phyloP scores from a whole-genome alignment of 2,329 filamentous ascomycete species.

The Phialophora macrospora region DNA sequence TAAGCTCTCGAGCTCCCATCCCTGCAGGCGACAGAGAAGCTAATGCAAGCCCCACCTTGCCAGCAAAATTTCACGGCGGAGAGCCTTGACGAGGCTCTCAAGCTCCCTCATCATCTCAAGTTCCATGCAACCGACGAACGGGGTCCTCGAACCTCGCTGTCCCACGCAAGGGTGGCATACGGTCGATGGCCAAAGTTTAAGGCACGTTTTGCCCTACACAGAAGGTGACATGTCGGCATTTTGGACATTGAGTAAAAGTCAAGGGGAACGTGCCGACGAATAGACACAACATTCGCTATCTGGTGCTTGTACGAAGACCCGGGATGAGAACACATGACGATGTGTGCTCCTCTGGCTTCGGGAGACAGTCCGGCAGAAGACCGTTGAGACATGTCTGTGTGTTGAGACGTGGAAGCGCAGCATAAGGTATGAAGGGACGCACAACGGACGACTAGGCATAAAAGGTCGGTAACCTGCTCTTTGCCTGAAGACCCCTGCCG shows the following conservation, averaged over 20 bases:
- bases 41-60: conserved; percentile 3
- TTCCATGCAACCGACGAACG: neutral
- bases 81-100: neutral
- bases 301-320: neutral
- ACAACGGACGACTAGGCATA: neutral
- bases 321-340: neutral
- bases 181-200: neutral
- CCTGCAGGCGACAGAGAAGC: neutral
- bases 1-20: conserved; percentile 9
- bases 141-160: neutral
- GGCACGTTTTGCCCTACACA: conserved; percentile 5
- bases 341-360: neutral
- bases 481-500: neutral
- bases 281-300: conserved; percentile 5
- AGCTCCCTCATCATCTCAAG: neutral
- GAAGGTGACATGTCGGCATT: conserved; percentile 12
- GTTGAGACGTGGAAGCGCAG: neutral
- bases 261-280: conserved; percentile 7
- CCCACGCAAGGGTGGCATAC: neutral
- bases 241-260: neutral
- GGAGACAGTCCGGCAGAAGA: neutral
- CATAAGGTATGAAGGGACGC: neutral
- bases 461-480: neutral
- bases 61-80: neutral
- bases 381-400: neutral